A percentile compares a stretch with the other conserved stretches of the same genome.
phyloP scores from a whole-genome alignment of 345 rosid genomes.

The Arabidopsis thaliana region DNA sequence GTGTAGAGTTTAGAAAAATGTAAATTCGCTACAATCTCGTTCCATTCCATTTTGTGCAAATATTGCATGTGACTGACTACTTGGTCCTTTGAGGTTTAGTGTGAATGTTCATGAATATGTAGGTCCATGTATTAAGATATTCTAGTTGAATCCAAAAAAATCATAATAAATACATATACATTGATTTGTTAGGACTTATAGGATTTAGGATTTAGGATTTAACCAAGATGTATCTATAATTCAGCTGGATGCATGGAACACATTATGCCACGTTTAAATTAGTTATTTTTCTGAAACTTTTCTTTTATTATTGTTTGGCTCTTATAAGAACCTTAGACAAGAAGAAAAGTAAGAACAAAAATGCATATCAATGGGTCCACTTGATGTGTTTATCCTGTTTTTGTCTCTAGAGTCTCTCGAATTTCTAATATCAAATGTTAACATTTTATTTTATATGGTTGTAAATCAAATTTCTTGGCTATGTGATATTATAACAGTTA shows the following conservation, averaged over 20 bases:
- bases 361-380: constrained; percentile 39
- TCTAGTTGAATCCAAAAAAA: neutral
- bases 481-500: constrained; percentile 47
- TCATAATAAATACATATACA: neutral
- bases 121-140: neutral
- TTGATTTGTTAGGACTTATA: neutral
- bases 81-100: too few relatives aligned
- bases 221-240: neutral
- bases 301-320: constrained; percentile 16
- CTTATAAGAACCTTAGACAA: constrained; percentile 29
- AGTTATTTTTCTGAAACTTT: neutral
- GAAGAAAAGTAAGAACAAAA: constrained; percentile 34
- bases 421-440: too few relatives aligned
- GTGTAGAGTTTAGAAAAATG: neutral
- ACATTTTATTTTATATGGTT: too few relatives aligned
- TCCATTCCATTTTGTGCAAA: too few relatives aligned
- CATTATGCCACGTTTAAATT: constrained; percentile 35
- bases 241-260: constrained; percentile 29
- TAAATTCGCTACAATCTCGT: neutral
- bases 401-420: too few relatives aligned
- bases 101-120: neutral
- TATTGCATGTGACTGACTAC: too few relatives aligned
- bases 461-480: neutral
- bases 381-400: constrained; percentile 20
- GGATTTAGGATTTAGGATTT: neutral